Conservation (phyloP, 2,329 filamentous ascomycete species). For the Pestalotiopsis sp. region DNA sequence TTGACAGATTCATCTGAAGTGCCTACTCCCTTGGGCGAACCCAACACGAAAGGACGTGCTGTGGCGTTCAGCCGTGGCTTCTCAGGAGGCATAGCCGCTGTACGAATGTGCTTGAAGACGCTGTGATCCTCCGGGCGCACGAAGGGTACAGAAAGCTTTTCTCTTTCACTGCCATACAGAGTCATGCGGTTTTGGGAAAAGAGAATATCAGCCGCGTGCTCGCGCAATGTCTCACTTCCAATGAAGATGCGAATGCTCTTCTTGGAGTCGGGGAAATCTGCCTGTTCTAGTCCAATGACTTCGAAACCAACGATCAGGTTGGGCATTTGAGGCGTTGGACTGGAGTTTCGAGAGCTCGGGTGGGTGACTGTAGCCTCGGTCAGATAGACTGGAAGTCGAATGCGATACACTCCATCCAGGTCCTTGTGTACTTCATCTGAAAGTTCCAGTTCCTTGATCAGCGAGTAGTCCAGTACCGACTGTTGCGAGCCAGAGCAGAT, state of each 20-base stretch:
- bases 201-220: constrained; percentile 86
- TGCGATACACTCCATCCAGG: constrained; percentile 66
- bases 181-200: constrained; percentile 92
- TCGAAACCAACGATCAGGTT: constrained; percentile 81
- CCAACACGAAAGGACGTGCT: constrained; percentile 48
- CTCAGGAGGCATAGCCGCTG: constrained; percentile 57
- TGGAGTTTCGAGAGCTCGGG: constrained; percentile 70
- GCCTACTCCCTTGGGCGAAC: constrained; percentile 34
- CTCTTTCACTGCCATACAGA: constrained; percentile 82
- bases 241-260: constrained; percentile 83
- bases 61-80: constrained; percentile 61
- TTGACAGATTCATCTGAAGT: constrained; percentile 20
- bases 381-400: constrained; percentile 83
- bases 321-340: constrained; percentile 78
- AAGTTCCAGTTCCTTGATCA: constrained; percentile 77
- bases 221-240: constrained; percentile 83
- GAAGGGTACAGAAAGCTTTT: constrained; percentile 87
- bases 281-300: constrained; percentile 63
- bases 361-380: constrained; percentile 87
- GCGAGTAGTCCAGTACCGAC: constrained; percentile 76
- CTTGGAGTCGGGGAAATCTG: constrained; percentile 50
- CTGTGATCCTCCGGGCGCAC: constrained; percentile 88
- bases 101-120: constrained; percentile 77
- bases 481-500: constrained; percentile 90
- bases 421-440: constrained; percentile 67